These are phyloP conservation scores for Talaromyces liani DNA, from an alignment of 495 filamentous ascomycete species.

Conservation along the genomic window DNA sequence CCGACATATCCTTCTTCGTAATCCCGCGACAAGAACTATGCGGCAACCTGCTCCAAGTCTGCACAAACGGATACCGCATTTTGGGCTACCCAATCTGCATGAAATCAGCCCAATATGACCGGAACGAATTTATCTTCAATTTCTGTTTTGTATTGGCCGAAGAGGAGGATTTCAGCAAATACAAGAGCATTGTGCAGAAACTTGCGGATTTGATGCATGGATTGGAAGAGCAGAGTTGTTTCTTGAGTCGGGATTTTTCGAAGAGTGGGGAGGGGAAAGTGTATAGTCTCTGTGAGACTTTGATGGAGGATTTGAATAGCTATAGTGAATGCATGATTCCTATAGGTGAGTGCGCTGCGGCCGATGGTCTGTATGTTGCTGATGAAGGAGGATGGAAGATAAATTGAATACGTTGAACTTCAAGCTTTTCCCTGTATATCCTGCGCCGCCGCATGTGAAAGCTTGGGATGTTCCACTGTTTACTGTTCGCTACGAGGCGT, in stretches of 20 bases:
- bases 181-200: slow-evolving; percentile 78
- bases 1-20: slow-evolving; percentile 76
- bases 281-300: slow-evolving; percentile 76
- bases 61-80: slow-evolving; percentile 68
- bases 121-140: slow-evolving; percentile 98
- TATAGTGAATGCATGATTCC: slow-evolving; percentile 98
- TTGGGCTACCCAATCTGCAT: slow-evolving; percentile 88
- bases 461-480: slow-evolving; percentile 87
- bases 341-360: slow-evolving; percentile 49
- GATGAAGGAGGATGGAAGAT: slow-evolving; percentile 33
- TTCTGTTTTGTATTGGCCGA: slow-evolving; percentile 81
- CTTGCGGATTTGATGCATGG: slow-evolving; percentile 77
- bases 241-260: slow-evolving; percentile 46
- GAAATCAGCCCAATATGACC: slow-evolving; percentile 62
- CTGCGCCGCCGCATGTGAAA: slow-evolving; percentile 66
- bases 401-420: slow-evolving; percentile 93
- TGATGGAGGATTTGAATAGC: slow-evolving; percentile 93
- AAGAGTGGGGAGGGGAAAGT: slow-evolving; percentile 54
- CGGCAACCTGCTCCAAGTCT: slow-evolving; percentile 70
- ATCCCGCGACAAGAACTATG: slow-evolving; percentile 90
- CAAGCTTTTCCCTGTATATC: slow-evolving; percentile 83
- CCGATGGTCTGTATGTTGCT: slow-evolving; percentile 22
- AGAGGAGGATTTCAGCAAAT: slow-evolving; percentile 56
- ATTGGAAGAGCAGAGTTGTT: slow-evolving; percentile 79
- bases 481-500: slow-evolving; percentile 67